Evolutionary conservation across 805 yeast genomes (phyloP), one percentile per base, ranked within the genome.

Genomic region (Sugiyamaella marilandica): DNA sequence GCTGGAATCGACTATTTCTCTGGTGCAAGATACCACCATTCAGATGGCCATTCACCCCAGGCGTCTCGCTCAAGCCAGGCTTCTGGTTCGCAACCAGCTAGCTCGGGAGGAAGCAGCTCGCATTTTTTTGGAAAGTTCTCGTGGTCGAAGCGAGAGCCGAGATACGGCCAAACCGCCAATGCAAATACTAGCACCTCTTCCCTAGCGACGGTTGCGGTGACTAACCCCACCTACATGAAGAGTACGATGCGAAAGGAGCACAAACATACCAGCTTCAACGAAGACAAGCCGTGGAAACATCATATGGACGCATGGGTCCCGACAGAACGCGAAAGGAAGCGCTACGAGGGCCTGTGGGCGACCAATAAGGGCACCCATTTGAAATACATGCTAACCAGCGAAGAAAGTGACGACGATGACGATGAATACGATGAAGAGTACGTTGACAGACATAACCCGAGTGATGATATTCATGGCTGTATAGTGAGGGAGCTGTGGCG

Each of bases 281-380:
- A 85, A 62, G 87, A 86, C 55, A 89, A 90, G 67, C 98, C 98
- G 0, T 90, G 97, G 97, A 90, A 91, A 62, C 83, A 84, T 62
- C 97, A 89, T 68, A 74, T 73, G 31, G 86, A 81, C 55, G 73
- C 82, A 5, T 62, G 57, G 65, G 73, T 58, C 66, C 72, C 77
- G 34, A 66, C 73, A 2, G 75, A 70, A n/a, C 57, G 60, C 13
- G 98, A 94, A 65, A 76, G 87, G 54, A 90, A 90, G 65, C 70
- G 98, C 36, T 94, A 92, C 67, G 97, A 91, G 67, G 95, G 95
- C 24, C 79, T 94, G 13, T 94, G 96, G 96, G 95, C 85, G 0
- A 82, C 96, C 33, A 94, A 94, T 65, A 81, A 80, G 57, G 95
- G 94, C 2, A 63, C 59, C 11, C 69, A 66, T 47, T 56, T 62